Conservation (phyloP, 352 stramenopile genomes). For the Pythium rishiriense region DNA sequence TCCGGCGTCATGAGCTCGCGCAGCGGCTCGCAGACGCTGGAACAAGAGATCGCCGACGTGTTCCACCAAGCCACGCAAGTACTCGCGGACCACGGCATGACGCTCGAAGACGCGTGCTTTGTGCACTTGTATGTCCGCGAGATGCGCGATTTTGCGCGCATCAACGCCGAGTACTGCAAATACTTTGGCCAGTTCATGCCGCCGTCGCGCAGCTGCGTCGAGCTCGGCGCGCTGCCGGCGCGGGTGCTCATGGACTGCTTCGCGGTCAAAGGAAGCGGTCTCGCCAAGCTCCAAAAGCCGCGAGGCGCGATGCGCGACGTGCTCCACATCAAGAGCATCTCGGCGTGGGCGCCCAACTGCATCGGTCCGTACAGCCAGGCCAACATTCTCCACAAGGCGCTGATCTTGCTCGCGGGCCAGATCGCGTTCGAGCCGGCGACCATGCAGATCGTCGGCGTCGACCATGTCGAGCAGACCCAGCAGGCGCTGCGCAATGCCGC, state of each 20-base stretch:
- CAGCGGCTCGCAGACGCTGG: conserved; percentile 39
- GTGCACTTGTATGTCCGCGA: conserved; percentile 96
- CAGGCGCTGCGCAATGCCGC: conserved; percentile 71
- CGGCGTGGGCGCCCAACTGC: conserved; percentile 96
- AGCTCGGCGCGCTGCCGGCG: conserved; percentile 66
- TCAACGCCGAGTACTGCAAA: conserved; percentile 94
- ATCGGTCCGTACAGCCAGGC: conserved; percentile 99
- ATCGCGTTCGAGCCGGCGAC: conserved; percentile 94
- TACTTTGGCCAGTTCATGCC: conserved; percentile 87
- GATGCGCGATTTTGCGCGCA: conserved; percentile 91
- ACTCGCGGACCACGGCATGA: conserved; percentile 47
- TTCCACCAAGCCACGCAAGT: conserved; percentile 40
- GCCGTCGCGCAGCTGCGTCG: conserved; percentile 86
- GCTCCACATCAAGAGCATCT: conserved; percentile 97
- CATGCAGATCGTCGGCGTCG: conserved; percentile 87
- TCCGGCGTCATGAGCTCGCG: conserved; percentile 57
- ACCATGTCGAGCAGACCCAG: conserved; percentile 41
- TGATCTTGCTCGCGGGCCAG: conserved; percentile 97
- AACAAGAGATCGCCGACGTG: conserved; percentile 66
- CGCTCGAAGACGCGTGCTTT: conserved; percentile 92
- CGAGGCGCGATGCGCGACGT: conserved; percentile 73
- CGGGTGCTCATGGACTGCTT: conserved; percentile 92
- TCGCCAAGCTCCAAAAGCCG: conserved; percentile 56
- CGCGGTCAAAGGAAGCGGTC: conserved; percentile 72
- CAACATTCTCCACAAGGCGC: conserved; percentile 89